These are phyloP conservation scores for Dissoconium aciculare DNA, from an alignment of 2,329 filamentous ascomycete genomes.

Conservation along the genomic window DNA sequence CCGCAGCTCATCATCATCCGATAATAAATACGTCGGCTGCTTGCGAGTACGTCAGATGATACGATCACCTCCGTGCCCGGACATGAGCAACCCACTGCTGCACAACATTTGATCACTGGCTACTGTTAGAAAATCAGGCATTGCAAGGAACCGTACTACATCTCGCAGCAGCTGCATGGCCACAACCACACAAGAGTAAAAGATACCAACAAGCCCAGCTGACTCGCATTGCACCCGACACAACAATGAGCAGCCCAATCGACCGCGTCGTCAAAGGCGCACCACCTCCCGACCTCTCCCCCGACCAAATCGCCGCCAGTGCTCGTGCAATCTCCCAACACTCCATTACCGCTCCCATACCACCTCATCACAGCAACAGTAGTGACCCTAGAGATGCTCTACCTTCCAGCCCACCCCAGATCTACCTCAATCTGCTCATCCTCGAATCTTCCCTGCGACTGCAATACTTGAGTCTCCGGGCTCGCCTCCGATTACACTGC, in stretches of 20 bases:
- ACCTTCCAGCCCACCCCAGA: constrained; percentile 85
- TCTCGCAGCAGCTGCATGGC: no score
- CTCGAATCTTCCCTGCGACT: constrained; percentile 86
- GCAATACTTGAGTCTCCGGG: constrained; percentile 81
- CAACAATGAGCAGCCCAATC: constrained; percentile 30
- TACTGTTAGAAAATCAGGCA: no score
- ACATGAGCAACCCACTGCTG: no score
- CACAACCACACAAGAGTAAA: no score
- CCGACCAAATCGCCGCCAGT: constrained; percentile 26
- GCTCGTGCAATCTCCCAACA: constrained; percentile 21
- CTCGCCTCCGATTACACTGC: constrained; percentile 77
- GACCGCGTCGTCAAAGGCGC: constrained; percentile 90
- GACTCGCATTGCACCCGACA: no score
- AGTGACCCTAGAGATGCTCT: constrained; percentile 62
- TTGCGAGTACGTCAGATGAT: no score
- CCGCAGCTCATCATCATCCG: no score
- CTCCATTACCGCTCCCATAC: constrained; percentile 28
- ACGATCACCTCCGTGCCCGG: no score
- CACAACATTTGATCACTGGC: no score
- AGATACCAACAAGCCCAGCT: no score
- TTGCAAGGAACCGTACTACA: no score
- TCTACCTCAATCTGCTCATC: constrained; percentile 94
- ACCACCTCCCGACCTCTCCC: constrained; percentile 46
- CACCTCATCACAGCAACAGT: constrained; percentile 21
- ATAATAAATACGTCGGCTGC: no score